phyloP scores from a whole-genome alignment of 1,284 basidiomycete genomes.

The Tilletia walkeri region DNA sequence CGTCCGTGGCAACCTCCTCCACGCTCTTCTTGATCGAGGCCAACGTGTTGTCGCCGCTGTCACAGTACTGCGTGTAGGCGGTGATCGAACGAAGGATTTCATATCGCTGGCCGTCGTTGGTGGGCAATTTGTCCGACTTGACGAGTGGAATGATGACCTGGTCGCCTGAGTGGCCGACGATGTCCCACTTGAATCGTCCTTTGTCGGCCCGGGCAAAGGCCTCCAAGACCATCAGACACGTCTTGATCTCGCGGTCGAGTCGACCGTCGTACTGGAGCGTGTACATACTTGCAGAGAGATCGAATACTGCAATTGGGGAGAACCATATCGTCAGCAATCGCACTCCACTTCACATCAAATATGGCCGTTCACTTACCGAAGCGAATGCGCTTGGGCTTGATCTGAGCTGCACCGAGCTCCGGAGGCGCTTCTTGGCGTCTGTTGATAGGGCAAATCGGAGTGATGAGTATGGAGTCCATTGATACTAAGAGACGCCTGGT shows the following conservation, averaged over 20 bases:
- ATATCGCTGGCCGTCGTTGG: conserved; percentile 48
- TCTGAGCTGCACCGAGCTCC: conserved; percentile 51
- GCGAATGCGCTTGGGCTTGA: conserved; percentile 57
- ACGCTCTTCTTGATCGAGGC: conserved; percentile 35
- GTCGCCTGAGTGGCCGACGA: conserved; percentile 56
- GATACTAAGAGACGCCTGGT: neutral
- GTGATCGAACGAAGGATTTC: conserved; percentile 46
- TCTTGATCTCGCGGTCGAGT: conserved; percentile 49
- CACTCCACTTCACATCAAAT: no score
- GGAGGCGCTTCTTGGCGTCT: conserved; percentile 49
- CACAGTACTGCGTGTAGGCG: conserved; percentile 41
- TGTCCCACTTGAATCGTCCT: conserved; percentile 50
- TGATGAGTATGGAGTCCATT: neutral
- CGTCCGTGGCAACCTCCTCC: conserved; percentile 31
- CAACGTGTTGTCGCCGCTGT: conserved; percentile 41
- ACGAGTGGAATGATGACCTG: conserved; percentile 51
- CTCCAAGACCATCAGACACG: conserved; percentile 55
- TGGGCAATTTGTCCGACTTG: conserved; percentile 36
- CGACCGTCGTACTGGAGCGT: conserved; percentile 54
- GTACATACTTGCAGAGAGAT: conserved; percentile 53
- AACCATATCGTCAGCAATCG: no score
- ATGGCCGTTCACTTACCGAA: conserved; percentile 24
- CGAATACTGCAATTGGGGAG: conserved; percentile 35
- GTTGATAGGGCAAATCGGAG: neutral
- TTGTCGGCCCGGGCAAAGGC: conserved; percentile 46